Evolutionary conservation across 345 rosid species (phyloP), one percentile per base, ranked within the genome.

Genomic region (Zanthoxylum bungeanum): DNA sequence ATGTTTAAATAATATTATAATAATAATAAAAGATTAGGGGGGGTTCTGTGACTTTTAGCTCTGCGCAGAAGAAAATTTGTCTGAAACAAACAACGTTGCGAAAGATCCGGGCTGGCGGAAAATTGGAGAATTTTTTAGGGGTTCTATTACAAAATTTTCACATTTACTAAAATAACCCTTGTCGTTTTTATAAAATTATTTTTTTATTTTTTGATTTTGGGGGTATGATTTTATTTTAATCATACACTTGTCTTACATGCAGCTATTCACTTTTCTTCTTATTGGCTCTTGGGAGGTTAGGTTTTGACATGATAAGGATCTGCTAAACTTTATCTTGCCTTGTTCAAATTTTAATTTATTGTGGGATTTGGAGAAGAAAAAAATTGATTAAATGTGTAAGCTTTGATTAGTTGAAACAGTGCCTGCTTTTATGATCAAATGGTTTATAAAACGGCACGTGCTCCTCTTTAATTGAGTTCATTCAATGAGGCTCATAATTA

Each of bases 81-180:
- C 89, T 82, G 85, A 81, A 86, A 78, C n/a, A n/a, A n/a, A n/a
- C 88, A 76, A 68, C 68, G 82, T 74, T 78, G 93, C 90, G 88
- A 80, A 88, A 84, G 88, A 86, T 88, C 86, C 87, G 89, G 90
- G 83, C 72, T 75, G 60, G 71, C 66, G 59, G 59, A 71, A n/a
- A 75, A 70, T 37, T 39, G 14, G 62, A 66, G 70, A 72, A 62
- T 76, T 64, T 27, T 53, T 71, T 74, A 53, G 73, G 80, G n/a
- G 64, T 50, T 73, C 24, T 66, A 30, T 52, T 2, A 19, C 53
- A 50, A 9, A n/a, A n/a, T n/a, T n/a, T n/a, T n/a, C n/a, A 44
- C 49, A 3, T 19, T 70, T 75, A 77, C 72, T 7, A 28, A 19
- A 67, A 65, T 69, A 49, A 53, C 80, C 72, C 57, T 49, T 0